phyloP scores from a whole-genome alignment of 2,329 filamentous ascomycete species.

The Microthyrium microscopicum region DNA sequence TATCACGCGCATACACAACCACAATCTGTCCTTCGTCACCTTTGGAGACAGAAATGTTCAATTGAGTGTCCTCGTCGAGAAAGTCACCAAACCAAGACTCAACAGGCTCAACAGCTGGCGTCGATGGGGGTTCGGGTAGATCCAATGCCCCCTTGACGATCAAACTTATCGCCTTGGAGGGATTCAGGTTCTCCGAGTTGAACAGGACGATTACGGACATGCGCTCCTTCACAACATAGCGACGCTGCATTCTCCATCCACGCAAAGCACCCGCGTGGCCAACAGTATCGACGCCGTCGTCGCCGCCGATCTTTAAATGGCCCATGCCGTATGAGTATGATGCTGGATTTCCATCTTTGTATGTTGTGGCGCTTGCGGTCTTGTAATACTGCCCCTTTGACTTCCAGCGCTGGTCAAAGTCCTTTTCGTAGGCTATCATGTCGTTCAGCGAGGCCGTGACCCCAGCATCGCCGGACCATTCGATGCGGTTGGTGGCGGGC shows the following conservation, averaged over 20 bases:
- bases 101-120: constrained; percentile 7
- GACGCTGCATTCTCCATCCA: constrained; percentile 23
- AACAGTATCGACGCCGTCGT: constrained; percentile 15
- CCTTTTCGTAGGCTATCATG: constrained; percentile 30
- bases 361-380: constrained; percentile 15
- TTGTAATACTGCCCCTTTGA: constrained; percentile 19
- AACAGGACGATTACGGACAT: constrained; percentile 25
- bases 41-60: constrained; percentile 17
- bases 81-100: constrained; percentile 20
- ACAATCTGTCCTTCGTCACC: constrained; percentile 15
- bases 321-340: constrained; percentile 23
- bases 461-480: constrained; percentile 31
- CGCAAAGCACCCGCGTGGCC: constrained; percentile 27
- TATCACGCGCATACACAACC: constrained; percentile 16
- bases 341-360: constrained; percentile 20
- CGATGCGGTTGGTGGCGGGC: constrained; percentile 24
- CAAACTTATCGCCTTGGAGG: constrained; percentile 14
- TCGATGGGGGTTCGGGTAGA: constrained; percentile 11
- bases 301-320: constrained; percentile 13
- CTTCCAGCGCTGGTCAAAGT: constrained; percentile 15
- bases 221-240: constrained; percentile 19
- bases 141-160: constrained; percentile 18
- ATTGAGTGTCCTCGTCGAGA: constrained; percentile 21
- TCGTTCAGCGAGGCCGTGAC: constrained; percentile 27
- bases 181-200: constrained; percentile 21